A percentile compares a stretch with the other conserved stretches of the same genome.
Evolutionary conservation across 805 yeast genomes (phyloP).

Genomic region (Suhomyces sp.): DNA sequence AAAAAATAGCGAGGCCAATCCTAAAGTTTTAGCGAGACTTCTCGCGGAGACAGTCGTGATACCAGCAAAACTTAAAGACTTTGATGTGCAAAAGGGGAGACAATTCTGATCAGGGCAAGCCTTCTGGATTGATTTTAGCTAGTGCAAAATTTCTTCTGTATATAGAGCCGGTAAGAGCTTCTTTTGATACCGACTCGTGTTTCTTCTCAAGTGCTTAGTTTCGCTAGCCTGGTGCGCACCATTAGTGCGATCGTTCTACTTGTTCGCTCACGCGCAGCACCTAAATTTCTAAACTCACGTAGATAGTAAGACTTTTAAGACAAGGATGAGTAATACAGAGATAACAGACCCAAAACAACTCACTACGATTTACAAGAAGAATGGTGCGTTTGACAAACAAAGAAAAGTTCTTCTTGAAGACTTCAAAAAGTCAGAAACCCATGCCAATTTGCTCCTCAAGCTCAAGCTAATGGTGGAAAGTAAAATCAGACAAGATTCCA

Average conservation of each 20-base stretch:
- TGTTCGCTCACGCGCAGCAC: neutral
- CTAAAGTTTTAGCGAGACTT: too few relatives aligned
- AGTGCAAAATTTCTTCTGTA: too few relatives aligned
- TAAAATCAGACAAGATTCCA: constrained; percentile 48
- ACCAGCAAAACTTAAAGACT: too few relatives aligned
- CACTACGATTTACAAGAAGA: constrained; percentile 42
- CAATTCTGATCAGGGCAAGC: too few relatives aligned
- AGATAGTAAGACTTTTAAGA: neutral
- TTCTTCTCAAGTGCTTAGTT: too few relatives aligned
- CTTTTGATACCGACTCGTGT: too few relatives aligned
- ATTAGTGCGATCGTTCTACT: neutral
- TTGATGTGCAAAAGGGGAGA: too few relatives aligned
- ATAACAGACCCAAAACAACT: constrained; percentile 36
- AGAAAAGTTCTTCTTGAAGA: constrained; percentile 42
- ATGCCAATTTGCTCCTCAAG: constrained; percentile 37
- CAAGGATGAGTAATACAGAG: neutral
- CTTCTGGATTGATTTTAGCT: too few relatives aligned
- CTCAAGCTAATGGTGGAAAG: constrained; percentile 43
- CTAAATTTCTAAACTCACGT: too few relatives aligned
- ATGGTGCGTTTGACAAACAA: constrained; percentile 48
- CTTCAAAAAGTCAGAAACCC: constrained; percentile 41
- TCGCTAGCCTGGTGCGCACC: too few relatives aligned
- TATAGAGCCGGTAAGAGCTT: too few relatives aligned
- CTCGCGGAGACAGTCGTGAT: too few relatives aligned
- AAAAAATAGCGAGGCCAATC: neutral